Evolutionary conservation across 2,329 filamentous ascomycete species (phyloP).

Genomic region (Endocalyx cinctus): DNA sequence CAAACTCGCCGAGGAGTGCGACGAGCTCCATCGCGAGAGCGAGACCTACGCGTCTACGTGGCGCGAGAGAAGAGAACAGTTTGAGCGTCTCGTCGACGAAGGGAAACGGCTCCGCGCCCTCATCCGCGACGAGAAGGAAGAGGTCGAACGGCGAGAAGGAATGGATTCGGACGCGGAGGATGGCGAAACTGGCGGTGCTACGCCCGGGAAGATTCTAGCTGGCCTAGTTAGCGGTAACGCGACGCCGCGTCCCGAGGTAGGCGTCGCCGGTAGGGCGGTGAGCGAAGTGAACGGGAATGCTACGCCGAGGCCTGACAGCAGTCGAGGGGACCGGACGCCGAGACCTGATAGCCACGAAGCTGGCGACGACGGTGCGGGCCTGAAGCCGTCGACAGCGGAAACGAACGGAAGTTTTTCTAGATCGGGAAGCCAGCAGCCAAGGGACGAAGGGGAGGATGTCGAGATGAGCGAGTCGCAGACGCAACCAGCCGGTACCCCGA

Average conservation of each 20-base stretch:
- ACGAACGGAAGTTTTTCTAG: constrained; percentile 30
- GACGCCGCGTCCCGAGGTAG: constrained; percentile 41
- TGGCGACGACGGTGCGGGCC: constrained; percentile 20
- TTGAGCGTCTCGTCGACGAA: constrained; percentile 84
- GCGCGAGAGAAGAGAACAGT: constrained; percentile 80
- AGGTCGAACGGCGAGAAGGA: constrained; percentile 81
- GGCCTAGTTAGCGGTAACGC: constrained; percentile 35
- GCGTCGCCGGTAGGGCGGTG: constrained; percentile 16
- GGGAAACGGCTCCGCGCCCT: constrained; percentile 79
- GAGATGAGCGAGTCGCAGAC: constrained; percentile 34
- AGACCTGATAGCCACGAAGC: constrained; percentile 26
- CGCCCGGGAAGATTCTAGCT: constrained; percentile 34
- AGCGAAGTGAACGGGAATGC: constrained; percentile 7
- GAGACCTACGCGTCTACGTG: constrained; percentile 77
- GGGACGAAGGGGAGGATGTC: constrained; percentile 32
- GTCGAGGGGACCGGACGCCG: constrained; percentile 14
- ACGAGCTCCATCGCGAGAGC: constrained; percentile 80
- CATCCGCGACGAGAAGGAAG: constrained; percentile 93
- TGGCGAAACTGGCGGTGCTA: constrained; percentile 36
- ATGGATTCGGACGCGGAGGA: constrained; percentile 68
- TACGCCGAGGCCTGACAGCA: constrained; percentile 28
- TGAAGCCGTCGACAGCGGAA: constrained; percentile 29
- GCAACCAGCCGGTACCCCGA: constrained; percentile 35
- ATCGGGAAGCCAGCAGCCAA: constrained; percentile 29
- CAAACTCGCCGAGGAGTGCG: constrained; percentile 84